These are phyloP conservation scores for Amanita molliuscula DNA, from an alignment of 768 basidiomycete genomes.

Conservation along the genomic window DNA sequence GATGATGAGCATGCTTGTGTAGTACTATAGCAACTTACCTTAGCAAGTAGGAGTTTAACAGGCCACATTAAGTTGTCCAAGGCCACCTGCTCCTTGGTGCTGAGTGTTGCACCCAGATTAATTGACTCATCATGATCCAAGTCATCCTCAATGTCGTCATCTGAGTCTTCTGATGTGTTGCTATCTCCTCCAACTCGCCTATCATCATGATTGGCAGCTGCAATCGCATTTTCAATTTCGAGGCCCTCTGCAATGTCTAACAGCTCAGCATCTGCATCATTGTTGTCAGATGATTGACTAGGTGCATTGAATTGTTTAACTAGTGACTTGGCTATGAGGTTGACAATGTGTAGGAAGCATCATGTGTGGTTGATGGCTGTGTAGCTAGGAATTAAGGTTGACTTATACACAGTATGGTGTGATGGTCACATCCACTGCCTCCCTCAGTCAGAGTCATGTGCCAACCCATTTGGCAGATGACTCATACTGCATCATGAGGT, in stretches of 20 bases:
- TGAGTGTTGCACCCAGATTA: constrained; percentile 3
- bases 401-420: too few relatives aligned
- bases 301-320: constrained; percentile 20
- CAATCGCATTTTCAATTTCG: too few relatives aligned
- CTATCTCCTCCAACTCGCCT: too few relatives aligned
- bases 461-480: too few relatives aligned
- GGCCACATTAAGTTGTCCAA: constrained; percentile 9
- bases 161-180: too few relatives aligned
- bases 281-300: neutral
- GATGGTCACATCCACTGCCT: too few relatives aligned
- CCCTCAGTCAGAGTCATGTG: too few relatives aligned
- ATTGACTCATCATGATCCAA: neutral
- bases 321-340: constrained; percentile 21
- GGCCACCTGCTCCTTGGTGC: neutral
- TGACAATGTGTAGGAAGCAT: constrained; percentile 27
- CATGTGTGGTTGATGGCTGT: constrained; percentile 11
- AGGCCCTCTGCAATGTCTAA: too few relatives aligned
- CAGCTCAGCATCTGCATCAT: too few relatives aligned
- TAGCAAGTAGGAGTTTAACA: constrained; percentile 14
- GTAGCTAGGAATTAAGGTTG: constrained; percentile 12
- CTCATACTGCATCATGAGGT: too few relatives aligned
- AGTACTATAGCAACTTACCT: constrained; percentile 10
- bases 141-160: neutral
- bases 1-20: constrained; percentile 5
- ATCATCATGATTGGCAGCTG: too few relatives aligned